Base-by-base conservation (phyloP, 1,139 yeast genomes). In the Geotrichum carabidarum region DNA sequence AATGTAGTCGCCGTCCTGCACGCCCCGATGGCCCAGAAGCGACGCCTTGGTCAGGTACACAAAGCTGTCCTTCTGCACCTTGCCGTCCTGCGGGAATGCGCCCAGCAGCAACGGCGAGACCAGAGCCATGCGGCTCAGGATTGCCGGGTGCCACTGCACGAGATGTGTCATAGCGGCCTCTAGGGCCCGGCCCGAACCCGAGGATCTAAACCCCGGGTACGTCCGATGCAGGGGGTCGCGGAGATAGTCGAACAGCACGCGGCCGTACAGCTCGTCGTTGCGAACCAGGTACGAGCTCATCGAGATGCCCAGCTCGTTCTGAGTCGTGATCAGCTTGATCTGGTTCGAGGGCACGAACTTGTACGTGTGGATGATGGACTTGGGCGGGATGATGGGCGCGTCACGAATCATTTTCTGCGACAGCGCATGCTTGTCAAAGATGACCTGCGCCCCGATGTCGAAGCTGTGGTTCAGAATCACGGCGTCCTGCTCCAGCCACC, bases 121-220 rank as follows among this genome's bases (percentile, higher is more conserved):
- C 9, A 89, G 70, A 0, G 87, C 83, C 8, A 91, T 77, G 63
- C 81, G 83, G 53, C 86, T 78, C 62, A 89, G 75, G 36, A 86
- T 71, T 43, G 79, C 81, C n/a, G 96, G 96, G 66, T 89, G 96
- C 96, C 96, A 89, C 69, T 88, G 96, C 59, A 88, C 75, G 54
- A 87, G 76, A 68, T 89, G 96, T 4, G 89, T 79, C 44, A 88
- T 65, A 1, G 89, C 84, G 14, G 71, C 68, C 52, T 69, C 71
- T 22, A 64, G 53, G 22, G 65, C 66, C 15, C 71, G 67, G 52
- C 64, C 62, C 27, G 82, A 78, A 57, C 82, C 84, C 4, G 83
- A 80, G 65, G 73, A 50, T n/a, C 81, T 80, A 71, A 86, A 85
- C 67, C 81, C 83, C 22, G 74, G 77, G 68, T 86, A 89, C 51